Conservation (phyloP, 306 rosid species). For the Dryas alaskensis region DNA sequence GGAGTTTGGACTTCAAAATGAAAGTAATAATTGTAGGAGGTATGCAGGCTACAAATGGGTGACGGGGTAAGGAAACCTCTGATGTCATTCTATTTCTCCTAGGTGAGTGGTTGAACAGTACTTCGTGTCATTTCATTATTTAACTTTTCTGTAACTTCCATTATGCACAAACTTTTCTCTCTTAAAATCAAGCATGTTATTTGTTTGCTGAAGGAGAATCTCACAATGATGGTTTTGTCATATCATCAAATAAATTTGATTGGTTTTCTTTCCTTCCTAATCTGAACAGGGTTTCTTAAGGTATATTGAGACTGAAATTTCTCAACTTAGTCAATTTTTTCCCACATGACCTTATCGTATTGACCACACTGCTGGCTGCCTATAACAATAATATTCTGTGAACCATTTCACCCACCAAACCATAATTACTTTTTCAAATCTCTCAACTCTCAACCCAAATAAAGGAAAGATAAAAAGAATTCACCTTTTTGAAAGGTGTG, state of each 20-base stretch:
- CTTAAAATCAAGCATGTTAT: background rate
- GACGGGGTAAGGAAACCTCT: too few relatives aligned
- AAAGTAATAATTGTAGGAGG: background rate
- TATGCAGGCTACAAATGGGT: too few relatives aligned
- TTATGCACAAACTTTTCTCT: background rate
- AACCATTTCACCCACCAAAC: background rate
- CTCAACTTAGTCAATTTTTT: background rate
- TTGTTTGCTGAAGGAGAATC: background rate
- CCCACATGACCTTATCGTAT: background rate
- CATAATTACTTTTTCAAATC: background rate
- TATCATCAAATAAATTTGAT: too few relatives aligned
- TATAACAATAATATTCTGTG: background rate
- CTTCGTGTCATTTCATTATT: background rate
- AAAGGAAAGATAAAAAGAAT: background rate
- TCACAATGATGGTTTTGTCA: background rate
- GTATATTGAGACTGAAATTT: background rate
- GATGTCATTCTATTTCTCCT: too few relatives aligned
- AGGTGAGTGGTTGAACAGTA: too few relatives aligned
- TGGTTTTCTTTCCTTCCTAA: background rate
- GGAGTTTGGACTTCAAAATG: background rate
- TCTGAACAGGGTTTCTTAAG: background rate
- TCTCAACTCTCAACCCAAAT: background rate
- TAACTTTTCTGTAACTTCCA: background rate
- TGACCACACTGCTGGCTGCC: background rate
- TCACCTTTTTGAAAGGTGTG: conserved; percentile 91